phyloP scores from a whole-genome alignment of 1,284 basidiomycete genomes.

The Mycena sp. region DNA sequence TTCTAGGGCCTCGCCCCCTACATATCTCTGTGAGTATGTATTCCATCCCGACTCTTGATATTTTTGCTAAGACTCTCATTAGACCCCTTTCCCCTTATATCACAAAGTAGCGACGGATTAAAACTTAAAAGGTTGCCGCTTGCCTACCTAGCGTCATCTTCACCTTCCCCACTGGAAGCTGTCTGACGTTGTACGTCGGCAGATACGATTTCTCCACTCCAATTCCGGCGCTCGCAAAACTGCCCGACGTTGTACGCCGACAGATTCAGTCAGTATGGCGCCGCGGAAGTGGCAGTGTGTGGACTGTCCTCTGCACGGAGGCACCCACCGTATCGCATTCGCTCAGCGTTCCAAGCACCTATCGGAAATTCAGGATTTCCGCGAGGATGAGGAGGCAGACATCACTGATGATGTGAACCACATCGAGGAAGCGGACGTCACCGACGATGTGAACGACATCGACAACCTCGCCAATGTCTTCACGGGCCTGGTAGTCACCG shows the following conservation, averaged over 20 bases:
- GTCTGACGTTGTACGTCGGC: slow-evolving; percentile 16
- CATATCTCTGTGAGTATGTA: slow-evolving; percentile 10
- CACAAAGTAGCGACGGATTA: slow-evolving; percentile 8
- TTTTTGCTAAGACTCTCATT: slow-evolving; percentile 2
- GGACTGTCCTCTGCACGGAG: slow-evolving; percentile 14
- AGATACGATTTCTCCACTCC: background rate
- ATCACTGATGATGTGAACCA: background rate
- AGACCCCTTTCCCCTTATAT: slow-evolving; percentile 15
- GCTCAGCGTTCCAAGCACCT: background rate
- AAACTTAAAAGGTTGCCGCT: no score
- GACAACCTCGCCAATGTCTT: slow-evolving; percentile 7
- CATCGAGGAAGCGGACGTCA: background rate
- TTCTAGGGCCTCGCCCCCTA: slow-evolving; percentile 1
- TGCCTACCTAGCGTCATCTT: background rate
- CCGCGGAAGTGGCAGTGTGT: slow-evolving; percentile 4
- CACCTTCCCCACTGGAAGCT: background rate
- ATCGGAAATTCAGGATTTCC: slow-evolving; percentile 1
- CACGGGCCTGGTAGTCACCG: slow-evolving; percentile 3
- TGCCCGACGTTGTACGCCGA: slow-evolving; percentile 13
- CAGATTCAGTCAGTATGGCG: slow-evolving; percentile 1
- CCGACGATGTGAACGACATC: background rate
- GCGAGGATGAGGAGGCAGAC: background rate
- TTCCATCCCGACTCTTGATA: slow-evolving; percentile 5
- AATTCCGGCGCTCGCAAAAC: slow-evolving; percentile 1
- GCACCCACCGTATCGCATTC: background rate